A percentile compares a stretch with the other conserved stretches of the same genome.
phyloP scores from a whole-genome alignment of 371 early-diverging fungal species.

The Globomyces sp. region DNA sequence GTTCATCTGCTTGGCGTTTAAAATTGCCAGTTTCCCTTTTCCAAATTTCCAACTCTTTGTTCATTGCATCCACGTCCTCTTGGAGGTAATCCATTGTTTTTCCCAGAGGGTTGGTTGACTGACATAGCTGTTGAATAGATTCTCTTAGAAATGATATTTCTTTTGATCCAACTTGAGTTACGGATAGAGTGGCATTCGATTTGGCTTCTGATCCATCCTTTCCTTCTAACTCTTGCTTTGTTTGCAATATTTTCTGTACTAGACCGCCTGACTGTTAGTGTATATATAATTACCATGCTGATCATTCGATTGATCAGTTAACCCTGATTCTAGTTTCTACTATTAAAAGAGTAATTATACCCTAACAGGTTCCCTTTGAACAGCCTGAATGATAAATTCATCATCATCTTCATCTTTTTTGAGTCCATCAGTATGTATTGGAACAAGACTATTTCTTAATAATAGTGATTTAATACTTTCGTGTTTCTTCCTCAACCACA shows the following conservation, averaged over 20 bases:
- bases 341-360: not conserved
- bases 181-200: not conserved
- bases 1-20: constrained; percentile 26
- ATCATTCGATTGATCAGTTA: not conserved
- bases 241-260: constrained; percentile 48
- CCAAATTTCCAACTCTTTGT: constrained; percentile 51
- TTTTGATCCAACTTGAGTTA: not conserved
- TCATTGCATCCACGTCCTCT: constrained; percentile 56
- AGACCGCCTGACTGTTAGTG: constrained; percentile 34
- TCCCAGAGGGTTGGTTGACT: constrained; percentile 48
- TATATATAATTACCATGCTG: not conserved
- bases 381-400: constrained; percentile 30
- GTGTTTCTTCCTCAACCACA: constrained; percentile 33
- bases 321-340: not conserved
- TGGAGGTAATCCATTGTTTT: constrained; percentile 56
- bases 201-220: constrained; percentile 13
- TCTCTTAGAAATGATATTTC: constrained; percentile 42
- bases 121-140: constrained; percentile 46
- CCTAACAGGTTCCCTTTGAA: not conserved
- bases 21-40: constrained; percentile 35
- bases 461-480: constrained; percentile 17
- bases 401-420: constrained; percentile 36
- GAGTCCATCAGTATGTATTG: constrained; percentile 22
- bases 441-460: constrained; percentile 15
- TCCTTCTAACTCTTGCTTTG: constrained; percentile 38